phyloP scores from a whole-genome alignment of 2,329 filamentous ascomycete species.

The Coniochaeta prunicola region DNA sequence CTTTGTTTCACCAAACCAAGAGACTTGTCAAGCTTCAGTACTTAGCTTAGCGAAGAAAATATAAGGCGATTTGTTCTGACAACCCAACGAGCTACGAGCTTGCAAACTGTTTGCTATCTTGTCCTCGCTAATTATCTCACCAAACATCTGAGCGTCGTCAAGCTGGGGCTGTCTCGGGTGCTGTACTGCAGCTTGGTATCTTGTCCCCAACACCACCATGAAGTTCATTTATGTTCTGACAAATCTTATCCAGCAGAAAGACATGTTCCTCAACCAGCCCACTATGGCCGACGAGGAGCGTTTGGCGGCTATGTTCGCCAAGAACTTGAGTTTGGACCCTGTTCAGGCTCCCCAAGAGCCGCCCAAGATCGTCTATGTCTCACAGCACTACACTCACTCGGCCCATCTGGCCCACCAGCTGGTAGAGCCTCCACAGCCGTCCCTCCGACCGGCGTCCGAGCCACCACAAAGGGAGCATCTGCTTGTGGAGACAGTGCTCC shows the following conservation, averaged over 20 bases:
- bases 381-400: constrained; percentile 80
- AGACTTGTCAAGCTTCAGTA: background rate
- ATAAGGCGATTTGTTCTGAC: background rate
- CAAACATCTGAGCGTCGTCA: background rate
- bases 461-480: constrained; percentile 39
- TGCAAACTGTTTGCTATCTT: background rate
- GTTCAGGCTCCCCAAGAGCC: constrained; percentile 22
- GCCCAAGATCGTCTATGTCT: constrained; percentile 59
- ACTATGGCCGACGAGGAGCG: constrained; percentile 69
- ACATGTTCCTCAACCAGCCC: constrained; percentile 33
- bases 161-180: background rate
- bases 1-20: background rate
- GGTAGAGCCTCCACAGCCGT: constrained; percentile 22
- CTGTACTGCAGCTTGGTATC: constrained; percentile 1
- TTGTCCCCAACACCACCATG: constrained; percentile 6
- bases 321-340: constrained; percentile 60
- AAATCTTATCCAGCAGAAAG: background rate
- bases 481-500: constrained; percentile 51
- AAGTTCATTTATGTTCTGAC: constrained; percentile 8
- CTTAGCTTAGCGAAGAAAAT: background rate
- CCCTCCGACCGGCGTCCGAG: constrained; percentile 41
- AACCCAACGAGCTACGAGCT: background rate
- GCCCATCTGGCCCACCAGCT: constrained; percentile 50
- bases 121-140: background rate
- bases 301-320: constrained; percentile 70